Conservation (phyloP, 805 yeast species). For the Dipodascus geniculatus region DNA sequence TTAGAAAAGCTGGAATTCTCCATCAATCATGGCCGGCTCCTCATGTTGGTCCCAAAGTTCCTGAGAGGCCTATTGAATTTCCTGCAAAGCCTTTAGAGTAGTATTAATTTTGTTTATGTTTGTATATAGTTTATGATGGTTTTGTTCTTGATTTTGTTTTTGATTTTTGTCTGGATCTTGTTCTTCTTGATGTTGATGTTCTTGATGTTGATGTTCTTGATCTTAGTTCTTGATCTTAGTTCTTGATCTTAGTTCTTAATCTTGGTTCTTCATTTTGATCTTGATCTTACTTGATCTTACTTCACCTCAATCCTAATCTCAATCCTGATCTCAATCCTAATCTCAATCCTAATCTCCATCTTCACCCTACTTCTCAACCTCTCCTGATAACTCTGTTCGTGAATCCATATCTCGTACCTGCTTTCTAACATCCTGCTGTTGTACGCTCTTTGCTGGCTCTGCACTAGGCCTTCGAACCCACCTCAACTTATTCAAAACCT, state of each 20-base stretch:
- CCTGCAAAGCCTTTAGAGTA: conserved; percentile 3
- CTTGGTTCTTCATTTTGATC: too few species aligned
- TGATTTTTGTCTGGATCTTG: not conserved
- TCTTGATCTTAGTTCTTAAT: too few species aligned
- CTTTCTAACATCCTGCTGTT: not conserved
- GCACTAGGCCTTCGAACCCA: not conserved
- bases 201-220: too few species aligned
- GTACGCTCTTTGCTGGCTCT: not conserved
- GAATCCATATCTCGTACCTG: not conserved
- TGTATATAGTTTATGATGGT: not conserved
- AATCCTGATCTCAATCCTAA: too few species aligned
- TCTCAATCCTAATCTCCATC: too few species aligned
- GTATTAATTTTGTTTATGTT: not conserved
- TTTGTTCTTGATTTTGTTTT: not conserved
- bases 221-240: too few species aligned
- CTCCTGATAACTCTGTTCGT: too few species aligned
- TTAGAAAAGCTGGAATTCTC: conserved; percentile 56
- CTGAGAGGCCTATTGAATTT: conserved; percentile 7
- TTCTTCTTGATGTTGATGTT: not conserved
- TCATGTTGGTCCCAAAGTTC: conserved; percentile 12
- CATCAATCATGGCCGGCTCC: conserved; percentile 32
- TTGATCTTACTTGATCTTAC: too few species aligned
- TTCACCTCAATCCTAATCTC: too few species aligned
- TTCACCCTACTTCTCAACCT: too few species aligned
- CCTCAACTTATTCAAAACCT: not conserved